Evolutionary conservation across 2,329 filamentous ascomycete species (phyloP).

Genomic region (Claviceps quebecensis): DNA sequence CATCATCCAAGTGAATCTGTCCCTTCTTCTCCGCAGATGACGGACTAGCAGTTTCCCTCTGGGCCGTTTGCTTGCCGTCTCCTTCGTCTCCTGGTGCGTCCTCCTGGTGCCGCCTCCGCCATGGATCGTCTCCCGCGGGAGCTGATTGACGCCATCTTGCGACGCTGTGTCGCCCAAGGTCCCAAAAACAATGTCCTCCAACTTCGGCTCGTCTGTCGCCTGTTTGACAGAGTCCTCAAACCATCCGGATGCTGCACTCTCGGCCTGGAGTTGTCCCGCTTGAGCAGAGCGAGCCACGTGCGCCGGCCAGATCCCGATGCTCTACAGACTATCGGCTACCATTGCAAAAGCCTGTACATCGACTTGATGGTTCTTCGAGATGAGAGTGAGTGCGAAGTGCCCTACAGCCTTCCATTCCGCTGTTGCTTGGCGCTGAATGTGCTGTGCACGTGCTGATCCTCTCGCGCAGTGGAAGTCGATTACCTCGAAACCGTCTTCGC

Average conservation of each 20-base stretch:
- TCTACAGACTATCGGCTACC: constrained; percentile 29
- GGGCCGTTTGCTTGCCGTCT: background rate
- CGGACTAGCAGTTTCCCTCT: background rate
- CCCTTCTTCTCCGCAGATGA: background rate
- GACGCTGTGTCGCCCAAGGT: constrained; percentile 24
- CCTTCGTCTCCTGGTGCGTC: background rate
- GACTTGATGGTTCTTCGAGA: constrained; percentile 40
- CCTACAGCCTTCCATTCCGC: no score
- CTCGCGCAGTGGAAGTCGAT: constrained; percentile 30
- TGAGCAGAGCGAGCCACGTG: constrained; percentile 23
- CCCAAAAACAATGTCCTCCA: constrained; percentile 31
- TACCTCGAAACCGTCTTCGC: constrained; percentile 32
- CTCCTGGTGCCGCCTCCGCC: background rate
- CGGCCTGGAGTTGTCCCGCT: constrained; percentile 34
- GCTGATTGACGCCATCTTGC: constrained; percentile 32
- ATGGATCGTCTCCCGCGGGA: constrained; percentile 36
- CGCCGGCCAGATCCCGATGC: constrained; percentile 23
- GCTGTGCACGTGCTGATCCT: constrained; percentile 4
- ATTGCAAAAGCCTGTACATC: constrained; percentile 35
- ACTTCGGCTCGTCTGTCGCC: constrained; percentile 34
- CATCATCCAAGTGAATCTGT: no score
- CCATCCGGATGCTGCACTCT: constrained; percentile 32
- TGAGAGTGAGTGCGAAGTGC: constrained; percentile 24
- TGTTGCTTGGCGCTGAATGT: background rate
- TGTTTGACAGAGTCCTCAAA: constrained; percentile 33